Evolutionary conservation across 805 yeast genomes (phyloP).

Genomic region (Yarrowia yakushimensis): DNA sequence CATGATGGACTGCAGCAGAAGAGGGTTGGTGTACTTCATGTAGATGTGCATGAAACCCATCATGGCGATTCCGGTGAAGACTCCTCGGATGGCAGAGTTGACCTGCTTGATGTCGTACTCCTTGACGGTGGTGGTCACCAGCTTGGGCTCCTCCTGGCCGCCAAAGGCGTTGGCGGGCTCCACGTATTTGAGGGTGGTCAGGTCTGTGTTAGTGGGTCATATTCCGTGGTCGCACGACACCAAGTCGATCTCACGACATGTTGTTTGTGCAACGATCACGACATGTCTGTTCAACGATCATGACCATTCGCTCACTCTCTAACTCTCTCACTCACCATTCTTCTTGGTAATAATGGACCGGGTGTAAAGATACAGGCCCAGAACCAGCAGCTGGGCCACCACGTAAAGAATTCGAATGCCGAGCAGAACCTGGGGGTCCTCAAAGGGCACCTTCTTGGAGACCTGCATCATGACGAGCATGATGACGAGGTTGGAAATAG

Average conservation of each 20-base stretch:
- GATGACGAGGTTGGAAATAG: slow-evolving; percentile 76
- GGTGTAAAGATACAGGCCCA: slow-evolving; percentile 63
- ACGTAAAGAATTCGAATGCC: slow-evolving; percentile 73
- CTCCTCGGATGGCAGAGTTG: slow-evolving; percentile 71
- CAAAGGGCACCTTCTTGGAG: slow-evolving; percentile 82
- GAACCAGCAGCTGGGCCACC: slow-evolving; percentile 60
- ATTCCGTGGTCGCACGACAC: too few relatives aligned
- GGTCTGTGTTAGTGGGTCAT: slow-evolving; percentile 42
- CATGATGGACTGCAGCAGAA: slow-evolving; percentile 88
- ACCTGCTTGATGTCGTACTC: slow-evolving; percentile 92
- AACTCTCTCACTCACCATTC: slow-evolving; percentile 49
- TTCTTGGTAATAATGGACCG: slow-evolving; percentile 59
- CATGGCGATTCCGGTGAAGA: slow-evolving; percentile 88
- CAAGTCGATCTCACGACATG: too few relatives aligned
- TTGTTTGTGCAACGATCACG: too few relatives aligned
- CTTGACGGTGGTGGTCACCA: slow-evolving; percentile 86
- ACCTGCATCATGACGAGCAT: slow-evolving; percentile 97
- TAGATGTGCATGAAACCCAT: slow-evolving; percentile 97
- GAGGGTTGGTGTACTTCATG: slow-evolving; percentile 96
- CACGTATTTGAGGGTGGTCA: slow-evolving; percentile 87
- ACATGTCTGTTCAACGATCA: too few relatives aligned
- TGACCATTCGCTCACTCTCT: too few relatives aligned
- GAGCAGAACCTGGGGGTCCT: slow-evolving; percentile 68
- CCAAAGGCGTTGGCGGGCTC: slow-evolving; percentile 77
- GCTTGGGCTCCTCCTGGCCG: slow-evolving; percentile 63